Evolutionary conservation across 805 yeast species (phyloP), one percentile per base, ranked within the genome.

Genomic region (Peterozyma xylosa): DNA sequence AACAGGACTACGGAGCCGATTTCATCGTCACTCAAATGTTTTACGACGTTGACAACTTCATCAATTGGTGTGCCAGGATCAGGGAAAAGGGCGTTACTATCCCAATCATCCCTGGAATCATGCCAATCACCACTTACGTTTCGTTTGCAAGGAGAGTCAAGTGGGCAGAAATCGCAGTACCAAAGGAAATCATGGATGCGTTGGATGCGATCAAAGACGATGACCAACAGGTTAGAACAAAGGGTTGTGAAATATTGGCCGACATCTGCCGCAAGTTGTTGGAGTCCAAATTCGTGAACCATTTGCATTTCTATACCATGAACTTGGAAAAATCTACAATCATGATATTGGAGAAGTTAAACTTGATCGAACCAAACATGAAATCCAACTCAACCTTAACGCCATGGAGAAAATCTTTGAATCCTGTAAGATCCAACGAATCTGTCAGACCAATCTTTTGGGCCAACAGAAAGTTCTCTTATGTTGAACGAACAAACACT

Each of bases 71-170:
- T 55, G 61, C 70, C 15, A 64, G 68, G 47, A 74, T 91, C 44
- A 76, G 91, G 52, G 78, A 71, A 17, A 68, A 69, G 17, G 97
- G 96, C 17, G 75, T 93, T 50, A 70, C 71, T 35, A 80, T 86
- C 42, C 98, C 98, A 29, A 86, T 93, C 51, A 82, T 93, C 47
- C 99, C 99, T 1, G 99, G 99, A 11, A 89, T 93, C 63, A 93
- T 93, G 99, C 99, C 99, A 17, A 90, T 93, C 46, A 81, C 95
- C n/a, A 87, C 96, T 3, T 90, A 91, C 64, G 85, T 95, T 21
- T 80, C 96, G 3, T 93, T 93, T 60, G 63, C 89, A 50, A 82
- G 99, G 68, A 79, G 99, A 61, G 96, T 96, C 15, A 80, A 80
- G 43, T 93, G 99, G 99, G 88, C 95, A 47, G 84, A 86, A 56